These are phyloP conservation scores for Pythium apleroticum DNA, from an alignment of 352 stramenopile genomes.

Conservation along the genomic window DNA sequence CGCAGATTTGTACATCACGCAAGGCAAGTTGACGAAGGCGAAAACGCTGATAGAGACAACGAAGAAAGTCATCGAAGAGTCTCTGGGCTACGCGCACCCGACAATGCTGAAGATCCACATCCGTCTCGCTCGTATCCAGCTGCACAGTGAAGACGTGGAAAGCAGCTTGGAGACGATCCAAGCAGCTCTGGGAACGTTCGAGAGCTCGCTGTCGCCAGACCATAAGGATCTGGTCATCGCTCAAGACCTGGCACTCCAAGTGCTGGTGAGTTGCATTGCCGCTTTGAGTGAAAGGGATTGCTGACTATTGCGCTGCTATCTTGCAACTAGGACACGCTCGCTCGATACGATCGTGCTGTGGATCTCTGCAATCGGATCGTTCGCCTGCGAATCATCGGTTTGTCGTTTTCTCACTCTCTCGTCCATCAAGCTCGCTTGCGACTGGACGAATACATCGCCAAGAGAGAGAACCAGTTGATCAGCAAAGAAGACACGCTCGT, in stretches of 20 bases:
- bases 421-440: not conserved
- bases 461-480: slow-evolving; percentile 19
- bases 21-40: slow-evolving; percentile 60
- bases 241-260: slow-evolving; percentile 39
- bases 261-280: slow-evolving; percentile 42
- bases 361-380: slow-evolving; percentile 9
- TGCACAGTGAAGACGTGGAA: slow-evolving; percentile 21
- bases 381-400: slow-evolving; percentile 8
- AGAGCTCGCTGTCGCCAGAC: slow-evolving; percentile 35
- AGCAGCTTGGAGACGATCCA: slow-evolving; percentile 13
- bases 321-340: slow-evolving; percentile 12
- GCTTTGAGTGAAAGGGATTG: not conserved
- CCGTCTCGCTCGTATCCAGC: slow-evolving; percentile 30
- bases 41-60: slow-evolving; percentile 33
- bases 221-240: slow-evolving; percentile 44
- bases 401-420: slow-evolving; percentile 11
- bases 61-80: slow-evolving; percentile 31
- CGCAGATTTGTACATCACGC: slow-evolving; percentile 51
- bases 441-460: slow-evolving; percentile 23
- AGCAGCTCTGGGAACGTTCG: slow-evolving; percentile 28
- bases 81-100: slow-evolving; percentile 47
- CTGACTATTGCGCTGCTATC: not conserved
- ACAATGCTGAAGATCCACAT: slow-evolving; percentile 62
- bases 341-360: slow-evolving; percentile 9
- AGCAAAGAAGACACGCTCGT: slow-evolving; percentile 12